phyloP scores from a whole-genome alignment of 257 asterid species.

The Scutellaria barbata region DNA sequence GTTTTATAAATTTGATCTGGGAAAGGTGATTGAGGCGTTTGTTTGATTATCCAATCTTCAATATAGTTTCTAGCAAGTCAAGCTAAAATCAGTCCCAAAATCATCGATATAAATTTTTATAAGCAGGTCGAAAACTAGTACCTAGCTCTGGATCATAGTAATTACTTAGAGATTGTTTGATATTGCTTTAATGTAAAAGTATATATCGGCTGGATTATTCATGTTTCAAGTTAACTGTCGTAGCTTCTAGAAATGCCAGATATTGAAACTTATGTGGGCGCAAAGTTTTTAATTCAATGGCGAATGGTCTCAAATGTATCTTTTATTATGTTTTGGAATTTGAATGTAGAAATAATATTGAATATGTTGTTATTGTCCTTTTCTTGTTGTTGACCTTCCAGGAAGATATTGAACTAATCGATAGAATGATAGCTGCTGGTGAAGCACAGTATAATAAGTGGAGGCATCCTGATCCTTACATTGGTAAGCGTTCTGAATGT shows the following conservation, averaged over 20 bases:
- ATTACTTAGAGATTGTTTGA: neutral
- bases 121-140: no score
- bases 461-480: constrained; percentile 96
- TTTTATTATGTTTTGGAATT: neutral
- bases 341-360: neutral
- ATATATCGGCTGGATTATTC: neutral
- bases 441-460: constrained; percentile 75
- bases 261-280: neutral
- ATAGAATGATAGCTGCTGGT: constrained; percentile 74
- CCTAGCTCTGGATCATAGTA: neutral
- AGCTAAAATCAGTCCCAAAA: no score
- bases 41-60: neutral
- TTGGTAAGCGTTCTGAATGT: constrained; percentile 56
- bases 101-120: no score
- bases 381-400: constrained; percentile 36
- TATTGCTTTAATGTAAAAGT: neutral
- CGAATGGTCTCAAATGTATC: neutral
- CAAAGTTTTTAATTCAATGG: neutral
- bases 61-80: neutral
- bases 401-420: constrained; percentile 87
- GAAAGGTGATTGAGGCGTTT: neutral
- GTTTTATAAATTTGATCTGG: constrained; percentile 17
- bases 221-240: neutral
- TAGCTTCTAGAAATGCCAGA: neutral
- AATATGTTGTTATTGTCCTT: neutral